Conservation (phyloP, 208 protist species). For the Leishmania aethiopica region DNA sequence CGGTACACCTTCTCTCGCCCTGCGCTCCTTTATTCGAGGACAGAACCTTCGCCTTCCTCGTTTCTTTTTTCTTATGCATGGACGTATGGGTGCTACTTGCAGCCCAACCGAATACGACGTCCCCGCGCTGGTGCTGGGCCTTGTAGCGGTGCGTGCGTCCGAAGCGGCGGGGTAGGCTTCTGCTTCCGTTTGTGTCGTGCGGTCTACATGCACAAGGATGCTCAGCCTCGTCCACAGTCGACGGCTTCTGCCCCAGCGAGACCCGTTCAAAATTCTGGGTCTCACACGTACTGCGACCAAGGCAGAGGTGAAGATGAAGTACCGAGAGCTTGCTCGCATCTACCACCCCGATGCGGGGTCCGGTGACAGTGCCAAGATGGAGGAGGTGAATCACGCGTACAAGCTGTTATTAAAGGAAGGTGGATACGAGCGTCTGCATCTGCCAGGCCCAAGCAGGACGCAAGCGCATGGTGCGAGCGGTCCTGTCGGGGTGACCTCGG, state of each 20-base stretch:
- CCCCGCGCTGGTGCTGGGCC: background rate
- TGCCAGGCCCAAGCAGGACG: conserved; percentile 14
- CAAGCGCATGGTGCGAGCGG: background rate
- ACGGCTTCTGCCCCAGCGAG: conserved; percentile 26
- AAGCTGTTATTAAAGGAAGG: conserved; percentile 85
- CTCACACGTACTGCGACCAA: conserved; percentile 68
- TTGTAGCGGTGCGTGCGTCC: background rate
- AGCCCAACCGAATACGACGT: too few relatives aligned
- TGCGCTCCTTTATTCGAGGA: background rate
- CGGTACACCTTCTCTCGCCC: background rate
- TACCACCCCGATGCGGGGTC: conserved; percentile 78
- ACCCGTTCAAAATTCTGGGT: conserved; percentile 79
- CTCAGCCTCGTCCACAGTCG: background rate
- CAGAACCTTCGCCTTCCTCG: background rate
- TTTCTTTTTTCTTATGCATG: background rate
- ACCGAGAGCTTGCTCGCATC: conserved; percentile 80
- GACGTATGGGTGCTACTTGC: background rate
- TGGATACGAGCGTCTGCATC: conserved; percentile 73
- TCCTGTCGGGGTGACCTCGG: conserved; percentile 25
- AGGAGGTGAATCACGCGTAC: conserved; percentile 87
- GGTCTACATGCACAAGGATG: background rate
- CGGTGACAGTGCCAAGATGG: conserved; percentile 76
- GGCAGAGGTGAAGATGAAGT: conserved; percentile 83
- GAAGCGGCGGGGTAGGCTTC: background rate
- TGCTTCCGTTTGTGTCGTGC: background rate